Evolutionary conservation across 2,329 filamentous ascomycete genomes (phyloP), one percentile per base, ranked within the genome.

Genomic region (Aspergillus pseudoviridinutans): DNA sequence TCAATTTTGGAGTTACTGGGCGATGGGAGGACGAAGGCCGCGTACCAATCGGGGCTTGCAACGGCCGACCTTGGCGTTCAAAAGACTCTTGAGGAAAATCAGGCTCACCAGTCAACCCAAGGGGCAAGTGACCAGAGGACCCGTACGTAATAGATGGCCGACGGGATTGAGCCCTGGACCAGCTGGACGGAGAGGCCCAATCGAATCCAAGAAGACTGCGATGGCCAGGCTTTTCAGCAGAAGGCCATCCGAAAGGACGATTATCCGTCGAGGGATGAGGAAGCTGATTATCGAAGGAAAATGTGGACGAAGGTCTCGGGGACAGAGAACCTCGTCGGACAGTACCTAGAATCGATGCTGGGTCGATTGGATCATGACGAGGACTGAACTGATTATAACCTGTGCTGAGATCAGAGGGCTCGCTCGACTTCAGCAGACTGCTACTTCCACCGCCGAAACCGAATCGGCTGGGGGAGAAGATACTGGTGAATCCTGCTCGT

Each of bases 221-320:
- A 51, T 85, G 81, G 55, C 79, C 83, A 50, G 73, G 73, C 58
- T 84, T 87, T 38, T 81, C 77, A 3, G 79, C 67, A 1, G 76
- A 75, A 1, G 82, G 81, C 71, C 87, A 88, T 75, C 89, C 91
- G 59, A 92, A 90, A 25, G 87, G 89, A 50, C 86, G 84, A 61
- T 87, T 90, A 60, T 94, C 91, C 1, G 88, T 89, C 1, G 90
- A 92, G 5, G 90, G 91, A 50, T 90, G 82, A 1, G 90, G 88
- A 53, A 92, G 79, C 49, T 73, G 68, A 50, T 78, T 79, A 55
- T 84, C 82, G 58, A 79, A 82, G 0, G 82, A 84, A 55, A 82
- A 82, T 4, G 79, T 80, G 12, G 82, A 84, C 4, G 79, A 79
- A 14, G 79, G 78, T 50, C 79, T 70, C 7, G 78, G 78, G 46